phyloP scores from a whole-genome alignment of 2,329 filamentous ascomycete genomes.

The Neospermospora avenae region DNA sequence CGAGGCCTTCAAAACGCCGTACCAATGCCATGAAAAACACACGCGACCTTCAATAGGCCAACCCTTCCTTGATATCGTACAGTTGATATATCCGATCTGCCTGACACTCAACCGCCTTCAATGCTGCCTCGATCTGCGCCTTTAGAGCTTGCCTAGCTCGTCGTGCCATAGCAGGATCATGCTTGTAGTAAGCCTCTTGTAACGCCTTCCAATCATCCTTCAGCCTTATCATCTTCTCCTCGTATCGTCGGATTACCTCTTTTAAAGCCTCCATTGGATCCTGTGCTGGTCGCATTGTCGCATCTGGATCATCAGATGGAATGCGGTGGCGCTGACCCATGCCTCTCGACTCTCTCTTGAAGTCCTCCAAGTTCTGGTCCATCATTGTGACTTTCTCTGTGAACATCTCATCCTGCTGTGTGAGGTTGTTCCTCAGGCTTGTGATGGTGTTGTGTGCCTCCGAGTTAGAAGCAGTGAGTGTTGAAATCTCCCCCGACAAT shows the following conservation, averaged over 20 bases:
- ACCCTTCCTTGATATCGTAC: constrained; percentile 60
- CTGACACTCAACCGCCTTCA: constrained; percentile 59
- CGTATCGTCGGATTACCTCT: constrained; percentile 9
- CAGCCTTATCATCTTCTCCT: neutral
- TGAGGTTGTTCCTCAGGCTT: neutral
- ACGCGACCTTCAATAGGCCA: neutral
- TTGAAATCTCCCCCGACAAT: neutral
- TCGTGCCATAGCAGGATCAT: neutral
- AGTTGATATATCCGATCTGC: constrained; percentile 77
- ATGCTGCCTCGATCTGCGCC: neutral
- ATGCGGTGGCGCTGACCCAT: neutral
- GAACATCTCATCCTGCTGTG: neutral
- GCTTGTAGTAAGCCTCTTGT: neutral
- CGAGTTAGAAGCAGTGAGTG: neutral
- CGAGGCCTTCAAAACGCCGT: neutral
- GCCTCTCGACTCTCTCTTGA: neutral
- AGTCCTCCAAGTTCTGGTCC: neutral
- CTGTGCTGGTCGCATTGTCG: neutral
- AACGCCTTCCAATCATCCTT: neutral
- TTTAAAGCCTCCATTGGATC: constrained; percentile 1
- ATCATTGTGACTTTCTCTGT: neutral
- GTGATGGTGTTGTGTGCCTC: constrained; percentile 1
- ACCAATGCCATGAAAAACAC: neutral
- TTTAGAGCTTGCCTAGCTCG: neutral
- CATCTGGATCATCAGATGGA: neutral